These are phyloP conservation scores for Diaporthe helianthi DNA, from an alignment of 2,329 filamentous ascomycete species.

Conservation along the genomic window DNA sequence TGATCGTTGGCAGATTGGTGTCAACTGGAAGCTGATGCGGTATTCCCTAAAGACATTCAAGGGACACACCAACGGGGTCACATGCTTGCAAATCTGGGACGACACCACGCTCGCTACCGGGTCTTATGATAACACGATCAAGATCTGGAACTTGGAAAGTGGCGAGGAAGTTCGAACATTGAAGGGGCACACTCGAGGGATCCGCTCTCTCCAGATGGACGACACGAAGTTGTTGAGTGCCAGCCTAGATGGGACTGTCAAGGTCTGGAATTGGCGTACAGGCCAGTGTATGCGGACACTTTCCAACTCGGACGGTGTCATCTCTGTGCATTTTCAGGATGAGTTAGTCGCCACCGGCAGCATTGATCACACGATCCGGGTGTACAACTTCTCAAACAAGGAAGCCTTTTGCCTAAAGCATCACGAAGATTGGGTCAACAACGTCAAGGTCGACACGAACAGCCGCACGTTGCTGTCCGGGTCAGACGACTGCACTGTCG, in stretches of 20 bases:
- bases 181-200: slow-evolving; percentile 79
- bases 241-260: slow-evolving; percentile 84
- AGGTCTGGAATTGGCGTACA: slow-evolving; percentile 96
- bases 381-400: slow-evolving; percentile 90
- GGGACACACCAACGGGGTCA: slow-evolving; percentile 87
- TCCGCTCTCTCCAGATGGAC: slow-evolving; percentile 91
- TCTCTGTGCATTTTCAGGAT: slow-evolving; percentile 86
- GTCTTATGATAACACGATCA: slow-evolving; percentile 93
- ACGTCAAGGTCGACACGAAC: slow-evolving; percentile 82
- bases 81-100: slow-evolving; percentile 67
- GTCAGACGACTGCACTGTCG: slow-evolving; percentile 90
- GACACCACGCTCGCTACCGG: slow-evolving; percentile 92
- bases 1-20: slow-evolving; percentile 82
- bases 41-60: slow-evolving; percentile 85
- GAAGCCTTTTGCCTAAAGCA: slow-evolving; percentile 81
- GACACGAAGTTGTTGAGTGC: slow-evolving; percentile 90
- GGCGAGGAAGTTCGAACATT: slow-evolving; percentile 87
- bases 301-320: slow-evolving; percentile 81
- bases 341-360: slow-evolving; percentile 88
- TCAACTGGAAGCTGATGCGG: slow-evolving; percentile 95
- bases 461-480: slow-evolving; percentile 91
- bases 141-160: slow-evolving; percentile 94
- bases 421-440: slow-evolving; percentile 95
- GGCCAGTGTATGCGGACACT: slow-evolving; percentile 86
- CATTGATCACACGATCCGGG: slow-evolving; percentile 86